A percentile compares a stretch with the other conserved stretches of the same genome.
phyloP scores from a whole-genome alignment of 2,329 filamentous ascomycete genomes.

The Penicillium sp. region DNA sequence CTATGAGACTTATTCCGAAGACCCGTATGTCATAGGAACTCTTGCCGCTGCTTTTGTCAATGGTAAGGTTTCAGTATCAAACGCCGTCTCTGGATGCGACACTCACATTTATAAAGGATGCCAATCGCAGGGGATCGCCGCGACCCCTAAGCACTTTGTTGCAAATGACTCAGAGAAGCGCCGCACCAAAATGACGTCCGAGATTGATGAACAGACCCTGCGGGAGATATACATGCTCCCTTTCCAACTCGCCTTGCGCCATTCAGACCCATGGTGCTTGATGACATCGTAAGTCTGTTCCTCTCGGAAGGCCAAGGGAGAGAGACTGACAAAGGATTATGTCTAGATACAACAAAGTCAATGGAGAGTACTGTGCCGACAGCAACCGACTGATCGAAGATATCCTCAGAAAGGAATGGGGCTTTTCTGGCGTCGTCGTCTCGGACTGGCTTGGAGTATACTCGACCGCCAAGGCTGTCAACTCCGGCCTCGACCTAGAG shows the following conservation, averaged over 20 bases:
- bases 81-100: too few species aligned
- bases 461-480: conserved; percentile 19
- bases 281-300: neutral
- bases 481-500: conserved; percentile 28
- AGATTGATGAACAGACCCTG: neutral
- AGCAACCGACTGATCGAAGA: neutral
- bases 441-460: conserved; percentile 31
- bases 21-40: neutral
- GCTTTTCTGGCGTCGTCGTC: neutral
- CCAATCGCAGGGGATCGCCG: neutral
- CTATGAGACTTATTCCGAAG: neutral
- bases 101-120: neutral
- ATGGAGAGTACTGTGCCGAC: neutral
- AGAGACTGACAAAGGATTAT: neutral
- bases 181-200: neutral
- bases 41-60: neutral
- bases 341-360: neutral
- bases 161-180: neutral
- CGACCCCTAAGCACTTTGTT: neutral
- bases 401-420: neutral
- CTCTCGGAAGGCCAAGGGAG: neutral
- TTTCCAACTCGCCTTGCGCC: neutral
- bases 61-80: neutral
- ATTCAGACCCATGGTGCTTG: neutral
- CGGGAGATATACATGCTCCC: neutral